These are phyloP conservation scores for Ophiostoma populinum DNA, from an alignment of 2,329 filamentous ascomycete genomes.

Conservation along the genomic window DNA sequence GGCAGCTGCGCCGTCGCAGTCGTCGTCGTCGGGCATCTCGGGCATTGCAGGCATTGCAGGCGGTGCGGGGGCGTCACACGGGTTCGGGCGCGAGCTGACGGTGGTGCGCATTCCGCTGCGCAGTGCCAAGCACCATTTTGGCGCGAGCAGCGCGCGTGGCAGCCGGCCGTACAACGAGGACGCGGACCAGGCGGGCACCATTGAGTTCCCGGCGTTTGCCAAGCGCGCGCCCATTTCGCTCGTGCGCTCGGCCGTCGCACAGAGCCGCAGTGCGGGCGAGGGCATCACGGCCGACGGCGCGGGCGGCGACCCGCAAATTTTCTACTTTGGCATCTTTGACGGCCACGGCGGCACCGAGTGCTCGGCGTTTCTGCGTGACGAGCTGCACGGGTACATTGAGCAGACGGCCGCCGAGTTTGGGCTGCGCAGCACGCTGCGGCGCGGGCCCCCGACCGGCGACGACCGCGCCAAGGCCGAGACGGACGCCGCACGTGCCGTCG, in stretches of 20 bases:
- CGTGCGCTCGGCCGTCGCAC: constrained; percentile 26
- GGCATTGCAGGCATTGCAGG: constrained; percentile 23
- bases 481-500: constrained; percentile 10
- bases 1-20: constrained; percentile 22
- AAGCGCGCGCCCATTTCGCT: constrained; percentile 56
- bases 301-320: constrained; percentile 75
- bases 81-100: constrained; percentile 53
- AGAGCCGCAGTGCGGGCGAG: constrained; percentile 34
- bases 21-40: too few species aligned
- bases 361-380: constrained; percentile 68
- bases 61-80: constrained; percentile 13
- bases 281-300: constrained; percentile 57
- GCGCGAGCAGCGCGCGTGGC: constrained; percentile 60
- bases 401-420: constrained; percentile 61
- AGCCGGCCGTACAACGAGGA: constrained; percentile 86
- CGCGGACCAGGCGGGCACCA: constrained; percentile 80
- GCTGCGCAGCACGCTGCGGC: constrained; percentile 55
- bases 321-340: constrained; percentile 95
- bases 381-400: constrained; percentile 79
- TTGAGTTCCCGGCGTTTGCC: constrained; percentile 83
- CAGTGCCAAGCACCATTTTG: constrained; percentile 92
- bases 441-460: constrained; percentile 14
- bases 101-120: constrained; percentile 88
- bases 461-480: background rate
- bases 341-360: constrained; percentile 86